Evolutionary conservation across 495 filamentous ascomycete genomes (phyloP), one percentile per base, ranked within the genome.

Genomic region (Penicillium silybi): DNA sequence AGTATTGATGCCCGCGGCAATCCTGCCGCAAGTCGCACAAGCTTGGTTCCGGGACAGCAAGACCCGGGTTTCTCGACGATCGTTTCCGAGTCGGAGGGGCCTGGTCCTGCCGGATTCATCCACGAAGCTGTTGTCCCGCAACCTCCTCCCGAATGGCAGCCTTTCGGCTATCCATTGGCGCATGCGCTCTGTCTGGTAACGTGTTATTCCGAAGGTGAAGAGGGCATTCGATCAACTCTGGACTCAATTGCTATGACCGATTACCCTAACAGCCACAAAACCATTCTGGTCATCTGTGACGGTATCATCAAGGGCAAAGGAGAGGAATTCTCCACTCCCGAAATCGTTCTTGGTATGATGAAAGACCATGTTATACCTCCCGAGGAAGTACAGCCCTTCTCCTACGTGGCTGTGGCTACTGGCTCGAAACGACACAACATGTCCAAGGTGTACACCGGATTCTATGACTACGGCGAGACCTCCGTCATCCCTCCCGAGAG

Each of bases 351-450:
- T 7, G 74, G 84, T 56, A 99, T 99, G 95, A 86, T 99, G 85
- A 91, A 86, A 51, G 95, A 99, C 60, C 86, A 90, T 59, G 82
- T 88, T 2, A 75, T 92, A 25, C 78, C 81, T 15, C 86, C 85
- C 4, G 80, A 89, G 8, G 87, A 96, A 37, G 92, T 97, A 2
- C 78, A 86, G 50, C 79, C 89, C 0, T 97, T 90, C 72, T 96
- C 91, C 2, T 99, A 97, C 60, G 93, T 99, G 16, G 95, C 95
- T 2, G 95, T 99, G 4, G 90, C 95, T 15, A 91, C 87, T 58
- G 95, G 93, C 22, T 90, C 92, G 27, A 99, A 97, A 77, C 82
- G 95, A 48, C 95, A 97, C 80, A 97, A 97, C 70, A 97, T 97
- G 95, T 90, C 95, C 56, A 96, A 97, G 77, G 83, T 99, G 43